Conservation (phyloP, 495 filamentous ascomycete genomes). For the Daldinia childiae region DNA sequence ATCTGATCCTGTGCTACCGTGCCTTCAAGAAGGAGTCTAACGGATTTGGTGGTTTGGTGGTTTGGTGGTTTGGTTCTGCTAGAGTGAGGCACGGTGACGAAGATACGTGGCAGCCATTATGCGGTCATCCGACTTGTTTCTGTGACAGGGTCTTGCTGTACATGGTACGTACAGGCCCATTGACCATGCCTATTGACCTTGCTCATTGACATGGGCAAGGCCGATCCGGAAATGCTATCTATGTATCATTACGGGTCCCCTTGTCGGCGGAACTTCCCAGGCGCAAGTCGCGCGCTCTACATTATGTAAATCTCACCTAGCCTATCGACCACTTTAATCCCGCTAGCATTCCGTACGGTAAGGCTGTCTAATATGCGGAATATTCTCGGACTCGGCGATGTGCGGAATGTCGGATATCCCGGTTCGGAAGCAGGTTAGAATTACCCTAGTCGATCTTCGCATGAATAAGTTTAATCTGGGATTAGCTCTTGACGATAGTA, state of each 20-base stretch:
- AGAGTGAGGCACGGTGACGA: constrained; percentile 15
- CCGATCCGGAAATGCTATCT: background rate
- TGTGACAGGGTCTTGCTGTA: constrained; percentile 16
- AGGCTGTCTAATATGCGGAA: background rate
- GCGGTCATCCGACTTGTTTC: constrained; percentile 37
- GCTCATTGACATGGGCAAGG: background rate
- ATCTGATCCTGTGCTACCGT: constrained; percentile 7
- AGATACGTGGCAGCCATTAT: constrained; percentile 39
- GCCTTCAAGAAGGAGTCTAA: constrained; percentile 24
- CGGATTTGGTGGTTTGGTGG: background rate
- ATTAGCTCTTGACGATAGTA: background rate
- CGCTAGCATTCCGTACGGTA: background rate
- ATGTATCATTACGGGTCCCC: background rate
- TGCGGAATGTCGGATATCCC: background rate
- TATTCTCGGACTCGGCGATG: background rate
- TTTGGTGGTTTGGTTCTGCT: background rate
- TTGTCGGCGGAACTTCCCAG: constrained; percentile 14
- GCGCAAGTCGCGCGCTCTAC: background rate
- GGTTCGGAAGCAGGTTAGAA: background rate
- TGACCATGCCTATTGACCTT: background rate
- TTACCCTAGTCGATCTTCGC: background rate
- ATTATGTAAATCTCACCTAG: background rate
- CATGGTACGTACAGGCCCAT: background rate
- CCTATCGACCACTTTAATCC: background rate
- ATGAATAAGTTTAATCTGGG: background rate